Conservation (phyloP, 352 stramenopile genomes). For the Phytophthora foliorum region DNA sequence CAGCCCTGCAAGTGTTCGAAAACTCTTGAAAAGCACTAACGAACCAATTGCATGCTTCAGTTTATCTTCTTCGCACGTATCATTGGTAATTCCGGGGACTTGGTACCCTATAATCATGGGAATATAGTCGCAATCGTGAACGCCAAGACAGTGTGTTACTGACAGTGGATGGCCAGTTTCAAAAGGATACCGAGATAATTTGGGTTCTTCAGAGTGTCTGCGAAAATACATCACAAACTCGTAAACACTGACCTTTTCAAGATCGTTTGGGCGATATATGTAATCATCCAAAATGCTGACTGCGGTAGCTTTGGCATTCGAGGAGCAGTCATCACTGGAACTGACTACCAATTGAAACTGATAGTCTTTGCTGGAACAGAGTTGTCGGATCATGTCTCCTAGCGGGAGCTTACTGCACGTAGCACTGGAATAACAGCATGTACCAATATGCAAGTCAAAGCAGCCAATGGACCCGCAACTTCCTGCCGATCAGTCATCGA, state of each 20-base stretch:
- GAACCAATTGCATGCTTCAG: no score
- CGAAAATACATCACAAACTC: background rate
- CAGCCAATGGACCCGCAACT: background rate
- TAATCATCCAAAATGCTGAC: background rate
- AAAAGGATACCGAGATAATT: no score
- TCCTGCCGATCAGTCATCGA: background rate
- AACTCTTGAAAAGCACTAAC: no score
- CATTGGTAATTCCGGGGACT: no score
- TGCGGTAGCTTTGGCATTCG: no score
- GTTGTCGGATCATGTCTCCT: background rate
- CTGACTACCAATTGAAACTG: background rate
- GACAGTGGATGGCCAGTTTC: background rate
- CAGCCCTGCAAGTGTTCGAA: no score
- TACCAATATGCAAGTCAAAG: background rate
- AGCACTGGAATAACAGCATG: background rate
- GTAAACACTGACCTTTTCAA: background rate
- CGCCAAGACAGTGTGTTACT: no score
- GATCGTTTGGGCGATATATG: background rate
- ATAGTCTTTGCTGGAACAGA: background rate
- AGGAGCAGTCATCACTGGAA: background rate
- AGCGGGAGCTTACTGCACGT: background rate
- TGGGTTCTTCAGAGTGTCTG: no score
- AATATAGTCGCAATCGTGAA: no score
- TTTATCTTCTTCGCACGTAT: no score
- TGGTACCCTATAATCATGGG: no score